Conservation (phyloP, 345 rosid species). For the Ceriops decandra region DNA sequence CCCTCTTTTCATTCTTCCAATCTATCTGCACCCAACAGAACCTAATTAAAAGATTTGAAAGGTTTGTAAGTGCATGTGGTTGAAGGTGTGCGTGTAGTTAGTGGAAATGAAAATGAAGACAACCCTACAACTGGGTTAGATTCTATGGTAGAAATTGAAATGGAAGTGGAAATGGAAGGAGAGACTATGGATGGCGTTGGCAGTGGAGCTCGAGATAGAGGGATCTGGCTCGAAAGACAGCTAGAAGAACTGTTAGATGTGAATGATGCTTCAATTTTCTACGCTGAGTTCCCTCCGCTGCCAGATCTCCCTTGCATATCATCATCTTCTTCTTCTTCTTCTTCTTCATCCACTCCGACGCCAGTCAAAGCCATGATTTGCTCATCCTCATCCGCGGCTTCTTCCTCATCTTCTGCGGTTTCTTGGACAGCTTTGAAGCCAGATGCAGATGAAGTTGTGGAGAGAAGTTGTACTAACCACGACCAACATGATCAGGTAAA, state of each 20-base stretch:
- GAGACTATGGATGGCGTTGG: conserved; percentile 8
- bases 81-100: conserved; percentile 27
- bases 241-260: conserved; percentile 50
- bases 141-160: conserved; percentile 18
- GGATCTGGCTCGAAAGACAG: conserved; percentile 52
- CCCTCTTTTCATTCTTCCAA: conserved; percentile 12
- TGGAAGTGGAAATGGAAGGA: conserved; percentile 4
- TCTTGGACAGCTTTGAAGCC: conserved; percentile 78
- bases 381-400: conserved; percentile 19
- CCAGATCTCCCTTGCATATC: conserved; percentile 98
- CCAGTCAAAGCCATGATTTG: conserved; percentile 53
- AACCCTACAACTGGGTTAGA: conserved; percentile 27
- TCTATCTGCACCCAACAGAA: conserved; percentile 17
- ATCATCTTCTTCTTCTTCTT: conserved; percentile 82
- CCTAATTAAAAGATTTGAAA: conserved; percentile 20
- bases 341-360: conserved; percentile 75
- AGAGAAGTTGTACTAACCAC: conserved; percentile 4
- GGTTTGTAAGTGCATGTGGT: conserved; percentile 21
- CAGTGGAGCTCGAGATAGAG: conserved; percentile 22
- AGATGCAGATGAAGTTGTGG: conserved; percentile 53
- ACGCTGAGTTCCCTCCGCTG: conserved; percentile 61
- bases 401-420: conserved; percentile 44
- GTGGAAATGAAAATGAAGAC: conserved; percentile 8
- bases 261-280: conserved; percentile 56
- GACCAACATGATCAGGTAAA: conserved; percentile 22